Base-by-base conservation (phyloP, 176 grass and related monocot genomes). In the Ananas comosus region DNA sequence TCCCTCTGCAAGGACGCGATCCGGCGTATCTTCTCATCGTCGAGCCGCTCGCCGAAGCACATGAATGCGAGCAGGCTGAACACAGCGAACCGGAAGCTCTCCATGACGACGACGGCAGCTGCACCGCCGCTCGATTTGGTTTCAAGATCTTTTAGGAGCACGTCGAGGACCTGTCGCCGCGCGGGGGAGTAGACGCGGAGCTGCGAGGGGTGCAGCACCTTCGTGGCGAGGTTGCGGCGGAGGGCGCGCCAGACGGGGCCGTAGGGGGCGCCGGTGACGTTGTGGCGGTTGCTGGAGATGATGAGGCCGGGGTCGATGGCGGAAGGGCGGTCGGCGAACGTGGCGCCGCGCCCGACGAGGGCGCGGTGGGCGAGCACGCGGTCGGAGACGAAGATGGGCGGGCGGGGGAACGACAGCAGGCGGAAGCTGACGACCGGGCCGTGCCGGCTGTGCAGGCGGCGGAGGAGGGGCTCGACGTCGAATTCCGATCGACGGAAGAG, bases 61-160 rank as follows among this genome's bases (percentile, higher is more conserved):
- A 91, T 91, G 68, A 81, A 51, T 9, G 87, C 88, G 8, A 91
- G 72, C 13, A 91, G 64, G 69, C 85, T 80, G 71, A 88, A 91
- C 81, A 91, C 87, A 51, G 88, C 81, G 51, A 84, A 42, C 33
- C 6, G 33, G 33, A 42, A 42, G 33, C 33, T 42, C 33, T 42
- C 33, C 5, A 42, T 42, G 4, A 69, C n/a, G 14, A 13, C 58
- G 9, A 48, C 64, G 1, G 10, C n/a, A 14, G 54, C n/a, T 0
- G 12, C n/a, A 18, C n/a, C 76, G 72, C 67, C 61, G 54, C 18
- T 66, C 73, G 0, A 19, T 24, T 51, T 74, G 65, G n/a, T 19
- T 64, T 11, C n/a, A 53, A 13, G 48, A 3, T 27, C 74, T 80
- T 56, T 88, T 0, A 49, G 50, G 25, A 82, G 80, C 17, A 71